Evolutionary conservation across 495 filamentous ascomycete species (phyloP).

Genomic region (Talaromyces ruber): DNA sequence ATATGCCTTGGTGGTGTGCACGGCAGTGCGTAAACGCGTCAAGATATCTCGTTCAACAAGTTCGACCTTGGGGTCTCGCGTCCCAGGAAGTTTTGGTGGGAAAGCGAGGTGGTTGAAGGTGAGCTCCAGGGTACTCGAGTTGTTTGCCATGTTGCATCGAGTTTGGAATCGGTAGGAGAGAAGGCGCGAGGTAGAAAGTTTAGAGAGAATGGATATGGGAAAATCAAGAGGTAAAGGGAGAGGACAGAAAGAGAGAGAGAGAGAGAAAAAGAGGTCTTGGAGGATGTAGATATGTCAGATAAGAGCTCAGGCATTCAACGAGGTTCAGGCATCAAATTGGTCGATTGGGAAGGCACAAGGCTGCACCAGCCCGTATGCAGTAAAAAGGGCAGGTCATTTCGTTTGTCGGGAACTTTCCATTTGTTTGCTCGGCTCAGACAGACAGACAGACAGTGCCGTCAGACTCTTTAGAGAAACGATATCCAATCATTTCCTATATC

Average conservation of each 20-base stretch:
- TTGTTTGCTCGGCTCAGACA: no score
- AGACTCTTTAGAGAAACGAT: neutral
- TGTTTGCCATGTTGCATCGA: neutral
- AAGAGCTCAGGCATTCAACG: neutral
- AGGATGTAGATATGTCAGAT: no score
- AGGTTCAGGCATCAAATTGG: neutral
- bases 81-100: constrained; percentile 36
- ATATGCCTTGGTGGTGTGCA: constrained; percentile 13
- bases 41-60: constrained; percentile 26
- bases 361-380: no score
- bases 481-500: no score
- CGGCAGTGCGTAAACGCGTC: constrained; percentile 23
- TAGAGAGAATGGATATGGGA: neutral
- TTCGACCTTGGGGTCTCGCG: constrained; percentile 27
- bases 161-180: neutral
- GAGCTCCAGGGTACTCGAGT: constrained; percentile 16
- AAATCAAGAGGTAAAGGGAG: neutral
- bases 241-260: neutral
- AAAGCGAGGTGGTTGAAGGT: constrained; percentile 36
- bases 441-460: neutral
- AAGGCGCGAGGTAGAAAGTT: no score
- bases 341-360: neutral
- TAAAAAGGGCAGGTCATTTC: neutral
- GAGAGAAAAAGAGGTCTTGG: neutral
- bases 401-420: neutral